Evolutionary conservation across 768 basidiomycete genomes (phyloP).

Genomic region (Baorangia bicolor): DNA sequence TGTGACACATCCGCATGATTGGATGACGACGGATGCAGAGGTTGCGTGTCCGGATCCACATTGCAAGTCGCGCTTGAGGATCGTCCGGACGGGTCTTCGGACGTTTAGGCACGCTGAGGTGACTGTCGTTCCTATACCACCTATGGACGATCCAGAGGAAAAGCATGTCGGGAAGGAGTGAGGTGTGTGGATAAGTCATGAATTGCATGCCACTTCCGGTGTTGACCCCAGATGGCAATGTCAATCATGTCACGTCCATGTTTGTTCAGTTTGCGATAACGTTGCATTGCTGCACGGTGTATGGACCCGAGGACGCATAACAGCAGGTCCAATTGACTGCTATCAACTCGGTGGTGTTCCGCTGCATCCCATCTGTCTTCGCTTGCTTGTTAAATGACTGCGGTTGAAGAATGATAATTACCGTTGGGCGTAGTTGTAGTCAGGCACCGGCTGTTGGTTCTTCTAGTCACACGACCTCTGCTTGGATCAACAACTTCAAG

Average conservation of each 20-base stretch:
- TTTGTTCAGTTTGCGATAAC: neutral
- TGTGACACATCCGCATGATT: conserved; percentile 51
- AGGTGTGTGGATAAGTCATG: neutral
- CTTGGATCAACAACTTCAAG: neutral
- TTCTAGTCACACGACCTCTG: conserved; percentile 9
- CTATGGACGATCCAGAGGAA: neutral
- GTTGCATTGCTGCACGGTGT: too few relatives aligned
- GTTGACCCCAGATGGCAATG: neutral
- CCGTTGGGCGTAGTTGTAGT: too few relatives aligned
- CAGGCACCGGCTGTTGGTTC: neutral
- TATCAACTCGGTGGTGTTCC: neutral
- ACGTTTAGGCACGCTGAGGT: conserved; percentile 55
- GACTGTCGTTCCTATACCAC: conserved; percentile 43
- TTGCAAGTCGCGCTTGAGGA: conserved; percentile 55
- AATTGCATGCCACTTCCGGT: neutral
- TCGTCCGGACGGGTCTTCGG: conserved; percentile 49
- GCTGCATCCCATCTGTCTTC: too few relatives aligned
- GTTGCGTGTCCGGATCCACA: conserved; percentile 68
- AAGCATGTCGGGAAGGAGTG: neutral
- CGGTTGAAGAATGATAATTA: too few relatives aligned
- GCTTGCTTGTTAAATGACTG: too few relatives aligned
- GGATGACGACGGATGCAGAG: conserved; percentile 67
- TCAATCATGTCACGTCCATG: too few relatives aligned
- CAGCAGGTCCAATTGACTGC: neutral
- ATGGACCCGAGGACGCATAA: too few relatives aligned